These are phyloP conservation scores for Phalaenopsis hybrid DNA, from an alignment of 116 monocot species.

Conservation along the genomic window DNA sequence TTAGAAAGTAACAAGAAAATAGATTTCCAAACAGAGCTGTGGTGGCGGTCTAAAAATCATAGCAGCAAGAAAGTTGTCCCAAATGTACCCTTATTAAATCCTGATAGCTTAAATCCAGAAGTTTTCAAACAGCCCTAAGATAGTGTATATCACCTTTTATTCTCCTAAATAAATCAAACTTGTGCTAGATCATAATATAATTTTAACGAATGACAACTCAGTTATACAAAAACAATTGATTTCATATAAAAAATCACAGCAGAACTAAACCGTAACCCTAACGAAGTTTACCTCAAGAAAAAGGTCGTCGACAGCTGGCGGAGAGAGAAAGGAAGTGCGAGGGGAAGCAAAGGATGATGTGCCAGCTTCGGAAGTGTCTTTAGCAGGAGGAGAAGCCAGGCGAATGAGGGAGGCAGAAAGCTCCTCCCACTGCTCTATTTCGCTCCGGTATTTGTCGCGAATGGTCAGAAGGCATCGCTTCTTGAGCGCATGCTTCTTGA, in stretches of 20 bases:
- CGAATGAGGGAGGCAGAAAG: conserved; percentile 18
- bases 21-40: too few relatives aligned
- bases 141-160: too few relatives aligned
- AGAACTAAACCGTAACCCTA: conserved; percentile 11
- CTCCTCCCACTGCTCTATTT: conserved; percentile 46
- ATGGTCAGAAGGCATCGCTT: conserved; percentile 27
- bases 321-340: neutral
- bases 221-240: too few relatives aligned
- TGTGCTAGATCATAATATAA: too few relatives aligned
- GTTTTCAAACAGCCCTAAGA: too few relatives aligned
- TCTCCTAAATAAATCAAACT: too few relatives aligned
- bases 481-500: conserved; percentile 17
- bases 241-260: neutral
- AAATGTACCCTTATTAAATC: too few relatives aligned
- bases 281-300: conserved; percentile 29
- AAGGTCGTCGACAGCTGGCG: conserved; percentile 29
- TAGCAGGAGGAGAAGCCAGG: neutral
- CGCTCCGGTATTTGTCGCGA: conserved; percentile 28
- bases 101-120: too few relatives aligned
- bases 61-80: too few relatives aligned
- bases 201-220: too few relatives aligned
- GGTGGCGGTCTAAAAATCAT: too few relatives aligned
- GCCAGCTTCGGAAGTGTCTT: conserved; percentile 1
- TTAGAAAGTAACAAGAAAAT: too few relatives aligned
- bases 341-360: neutral